Evolutionary conservation across 2,329 filamentous ascomycete species (phyloP).

Genomic region (Cladosporium sp.): DNA sequence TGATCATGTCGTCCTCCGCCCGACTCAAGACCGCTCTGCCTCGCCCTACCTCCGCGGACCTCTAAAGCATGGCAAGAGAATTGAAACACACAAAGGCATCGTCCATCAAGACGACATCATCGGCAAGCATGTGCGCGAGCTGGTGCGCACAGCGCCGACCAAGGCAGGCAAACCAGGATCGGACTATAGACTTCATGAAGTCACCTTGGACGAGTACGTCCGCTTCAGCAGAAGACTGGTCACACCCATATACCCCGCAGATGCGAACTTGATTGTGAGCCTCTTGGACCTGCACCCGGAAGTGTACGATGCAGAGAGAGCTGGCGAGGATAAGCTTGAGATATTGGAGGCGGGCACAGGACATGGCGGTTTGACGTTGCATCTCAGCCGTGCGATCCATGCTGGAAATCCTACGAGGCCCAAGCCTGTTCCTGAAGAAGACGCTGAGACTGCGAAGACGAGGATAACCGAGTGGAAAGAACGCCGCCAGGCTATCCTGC

Average conservation of each 20-base stretch:
- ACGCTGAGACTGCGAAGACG: constrained; percentile 19
- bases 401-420: constrained; percentile 59
- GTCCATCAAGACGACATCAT: constrained; percentile 58
- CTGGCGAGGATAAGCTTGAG: constrained; percentile 51
- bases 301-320: constrained; percentile 31
- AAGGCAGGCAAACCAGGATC: constrained; percentile 34
- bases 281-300: constrained; percentile 69
- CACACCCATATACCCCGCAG: constrained; percentile 74
- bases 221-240: constrained; percentile 63
- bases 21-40: constrained; percentile 32
- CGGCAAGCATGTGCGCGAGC: constrained; percentile 56
- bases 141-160: constrained; percentile 47
- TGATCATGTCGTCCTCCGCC: constrained; percentile 39
- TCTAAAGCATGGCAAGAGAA: constrained; percentile 31
- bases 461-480: constrained; percentile 32
- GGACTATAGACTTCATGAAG: constrained; percentile 56
- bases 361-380: constrained; percentile 73
- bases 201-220: constrained; percentile 71
- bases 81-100: constrained; percentile 44
- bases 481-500: constrained; percentile 63
- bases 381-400: constrained; percentile 71
- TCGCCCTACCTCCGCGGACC: constrained; percentile 37
- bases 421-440: constrained; percentile 22
- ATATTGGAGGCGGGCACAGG: constrained; percentile 82
- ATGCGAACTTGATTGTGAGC: constrained; percentile 70